Conservation (phyloP, 2,329 filamentous ascomycete species). For the Pseudocercospora macadamiae region DNA sequence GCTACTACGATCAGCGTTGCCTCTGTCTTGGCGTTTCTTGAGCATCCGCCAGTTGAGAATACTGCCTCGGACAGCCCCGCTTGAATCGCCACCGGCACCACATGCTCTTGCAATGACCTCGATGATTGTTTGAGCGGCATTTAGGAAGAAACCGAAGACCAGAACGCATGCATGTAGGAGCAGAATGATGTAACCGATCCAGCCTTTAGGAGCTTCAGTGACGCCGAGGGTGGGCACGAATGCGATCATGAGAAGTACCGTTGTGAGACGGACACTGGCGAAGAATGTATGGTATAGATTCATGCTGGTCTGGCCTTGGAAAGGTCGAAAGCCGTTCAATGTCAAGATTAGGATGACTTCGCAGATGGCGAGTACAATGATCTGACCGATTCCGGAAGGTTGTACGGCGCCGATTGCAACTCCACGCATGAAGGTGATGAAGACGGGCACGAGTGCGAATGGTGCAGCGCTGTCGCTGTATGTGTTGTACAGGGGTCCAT, state of each 20-base stretch:
- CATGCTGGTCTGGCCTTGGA: constrained; percentile 91
- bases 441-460: constrained; percentile 83
- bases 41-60: constrained; percentile 67
- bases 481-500: constrained; percentile 95
- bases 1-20: constrained; percentile 69
- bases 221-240: constrained; percentile 85
- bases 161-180: constrained; percentile 82
- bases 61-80: constrained; percentile 66
- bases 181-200: constrained; percentile 92
- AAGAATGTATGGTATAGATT: constrained; percentile 93
- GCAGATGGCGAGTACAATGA: constrained; percentile 89
- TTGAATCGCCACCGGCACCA: constrained; percentile 74
- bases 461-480: constrained; percentile 91
- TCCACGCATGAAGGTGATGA: constrained; percentile 82
- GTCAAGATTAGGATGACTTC: constrained; percentile 90
- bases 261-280: constrained; percentile 73
- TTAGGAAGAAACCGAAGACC: constrained; percentile 89
- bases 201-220: constrained; percentile 78
- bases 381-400: constrained; percentile 87
- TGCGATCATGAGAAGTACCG: constrained; percentile 57
- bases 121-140: constrained; percentile 84
- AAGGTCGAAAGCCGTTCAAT: constrained; percentile 86
- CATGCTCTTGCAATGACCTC: constrained; percentile 83
- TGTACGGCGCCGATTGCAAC: constrained; percentile 92
- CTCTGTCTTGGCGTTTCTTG: constrained; percentile 35